These are phyloP conservation scores for Akanthomyces uredinophilus DNA, from an alignment of 2,329 filamentous ascomycete species.

Conservation along the genomic window DNA sequence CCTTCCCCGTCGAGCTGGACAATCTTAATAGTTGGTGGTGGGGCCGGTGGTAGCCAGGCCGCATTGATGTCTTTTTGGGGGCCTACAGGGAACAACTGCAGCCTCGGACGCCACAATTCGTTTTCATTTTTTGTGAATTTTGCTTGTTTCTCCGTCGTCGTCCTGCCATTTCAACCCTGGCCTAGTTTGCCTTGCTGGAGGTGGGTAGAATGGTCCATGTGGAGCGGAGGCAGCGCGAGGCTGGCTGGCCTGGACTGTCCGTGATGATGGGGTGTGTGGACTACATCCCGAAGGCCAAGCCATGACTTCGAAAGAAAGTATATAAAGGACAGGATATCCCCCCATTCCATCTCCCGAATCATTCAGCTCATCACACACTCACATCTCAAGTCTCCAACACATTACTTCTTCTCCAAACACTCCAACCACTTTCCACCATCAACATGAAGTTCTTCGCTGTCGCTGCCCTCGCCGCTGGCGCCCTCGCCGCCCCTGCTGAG, in stretches of 20 bases:
- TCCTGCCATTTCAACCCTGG: neutral
- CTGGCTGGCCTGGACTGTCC: neutral
- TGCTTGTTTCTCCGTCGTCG: neutral
- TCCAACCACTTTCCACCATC: neutral
- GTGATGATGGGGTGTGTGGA: neutral
- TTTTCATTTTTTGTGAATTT: neutral
- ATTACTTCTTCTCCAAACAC: neutral
- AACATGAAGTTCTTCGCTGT: conserved; percentile 21
- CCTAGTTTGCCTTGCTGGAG: neutral
- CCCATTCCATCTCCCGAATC: neutral
- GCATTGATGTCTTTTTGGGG: neutral
- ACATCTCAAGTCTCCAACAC: neutral
- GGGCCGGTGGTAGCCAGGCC: neutral
- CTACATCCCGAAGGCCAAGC: neutral
- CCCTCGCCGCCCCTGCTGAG: conserved; percentile 16
- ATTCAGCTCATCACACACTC: neutral
- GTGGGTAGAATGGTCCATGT: neutral
- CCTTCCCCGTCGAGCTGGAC: neutral
- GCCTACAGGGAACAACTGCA: neutral
- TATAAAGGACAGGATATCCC: neutral
- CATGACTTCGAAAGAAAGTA: neutral
- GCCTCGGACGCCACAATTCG: conserved; percentile 7
- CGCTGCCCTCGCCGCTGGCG: conserved; percentile 18
- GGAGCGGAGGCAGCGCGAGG: neutral
- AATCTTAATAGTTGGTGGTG: neutral